Base-by-base conservation (phyloP, 352 stramenopile genomes). In the Saprolegnia parasitica region DNA sequence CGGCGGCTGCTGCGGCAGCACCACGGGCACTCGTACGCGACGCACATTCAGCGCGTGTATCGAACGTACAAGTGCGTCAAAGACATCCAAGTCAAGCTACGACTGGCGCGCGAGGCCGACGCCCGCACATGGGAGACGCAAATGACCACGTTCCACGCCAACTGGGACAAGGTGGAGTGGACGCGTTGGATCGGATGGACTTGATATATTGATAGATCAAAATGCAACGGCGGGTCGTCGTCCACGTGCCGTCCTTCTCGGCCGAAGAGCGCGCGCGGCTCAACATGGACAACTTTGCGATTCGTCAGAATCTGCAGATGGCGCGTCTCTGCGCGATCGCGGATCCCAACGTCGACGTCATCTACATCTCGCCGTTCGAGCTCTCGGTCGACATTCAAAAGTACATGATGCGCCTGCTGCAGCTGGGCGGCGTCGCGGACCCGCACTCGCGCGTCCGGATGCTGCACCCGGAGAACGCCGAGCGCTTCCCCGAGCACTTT, bases 331-430 rank as follows among this genome's bases (percentile, higher is more conserved):
- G 84, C 37, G 87, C 77, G 47, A 62, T 90, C 32, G 54, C 84
- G 37, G 88, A 96, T 65, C 62, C 74, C 16, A 81, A 88, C 60
- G 86, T 97, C 26, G 83, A 96, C 37, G 72, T 97, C 23, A 74
- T 97, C n/a, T 97, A 96, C 68, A 82, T 97, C 6, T 78, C 80
- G 37, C 88, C 89, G 16, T 93, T 93, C 64, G 79, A 92, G 56
- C 78, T 96, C 20, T 81, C 84, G 0, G 47, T 75, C 0, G 87
- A 96, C 47, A 76, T 96, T 46, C 73, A 77, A 16, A 83, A 89
- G 65, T 97, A 97, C 68, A 80, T 88, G 32, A 67, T 91, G 50
- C 96, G 96, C 56, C 73, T 97, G 20, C 71, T 97, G 56, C 79
- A 96, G 68, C 79, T 97, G 35, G 79, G 78, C 4, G 86, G 85